Percentiles rank a stretch among this genome's conserved stretches.
Conservation (phyloP, 768 basidiomycete species). For the Agrocybe praecox region DNA sequence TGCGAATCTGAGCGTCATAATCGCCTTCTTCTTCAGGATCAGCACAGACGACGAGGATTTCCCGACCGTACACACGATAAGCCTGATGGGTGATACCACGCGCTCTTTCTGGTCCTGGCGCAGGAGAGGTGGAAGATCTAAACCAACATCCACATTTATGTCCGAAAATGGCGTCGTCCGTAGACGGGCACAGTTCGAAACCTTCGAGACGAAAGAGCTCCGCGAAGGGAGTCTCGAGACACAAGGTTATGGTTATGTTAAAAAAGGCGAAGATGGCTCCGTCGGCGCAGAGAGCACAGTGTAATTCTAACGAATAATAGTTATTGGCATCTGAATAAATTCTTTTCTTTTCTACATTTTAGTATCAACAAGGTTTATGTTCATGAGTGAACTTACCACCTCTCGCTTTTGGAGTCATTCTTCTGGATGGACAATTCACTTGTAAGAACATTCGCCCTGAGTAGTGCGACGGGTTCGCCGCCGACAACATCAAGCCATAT, state of each 20-base stretch:
- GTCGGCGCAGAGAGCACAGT: too few relatives aligned
- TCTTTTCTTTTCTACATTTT: too few relatives aligned
- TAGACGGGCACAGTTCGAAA: neutral
- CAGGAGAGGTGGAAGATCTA: neutral
- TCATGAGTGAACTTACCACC: too few relatives aligned
- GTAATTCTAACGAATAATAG: too few relatives aligned
- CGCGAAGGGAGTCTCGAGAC: neutral
- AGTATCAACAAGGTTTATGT: too few relatives aligned
- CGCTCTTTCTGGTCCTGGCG: neutral
- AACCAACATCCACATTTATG: slow-evolving; percentile 9
- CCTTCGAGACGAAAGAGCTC: neutral
- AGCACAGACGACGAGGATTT: slow-evolving; percentile 12
- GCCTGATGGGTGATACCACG: neutral
- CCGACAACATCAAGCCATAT: too few relatives aligned
- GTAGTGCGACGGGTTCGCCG: too few relatives aligned
- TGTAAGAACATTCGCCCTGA: too few relatives aligned
- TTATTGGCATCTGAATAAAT: too few relatives aligned
- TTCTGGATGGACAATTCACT: too few relatives aligned
- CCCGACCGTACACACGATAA: slow-evolving; percentile 1
- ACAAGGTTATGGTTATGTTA: neutral
- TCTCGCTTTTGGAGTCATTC: too few relatives aligned
- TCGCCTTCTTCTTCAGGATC: slow-evolving; percentile 32
- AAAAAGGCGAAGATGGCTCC: neutral
- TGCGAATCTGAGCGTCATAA: slow-evolving; percentile 43
- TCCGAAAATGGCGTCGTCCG: slow-evolving; percentile 4